Percentiles rank a stretch among this genome's conserved stretches.
Conservation (phyloP, 2,329 filamentous ascomycete genomes). For the Basipetospora sp. region DNA sequence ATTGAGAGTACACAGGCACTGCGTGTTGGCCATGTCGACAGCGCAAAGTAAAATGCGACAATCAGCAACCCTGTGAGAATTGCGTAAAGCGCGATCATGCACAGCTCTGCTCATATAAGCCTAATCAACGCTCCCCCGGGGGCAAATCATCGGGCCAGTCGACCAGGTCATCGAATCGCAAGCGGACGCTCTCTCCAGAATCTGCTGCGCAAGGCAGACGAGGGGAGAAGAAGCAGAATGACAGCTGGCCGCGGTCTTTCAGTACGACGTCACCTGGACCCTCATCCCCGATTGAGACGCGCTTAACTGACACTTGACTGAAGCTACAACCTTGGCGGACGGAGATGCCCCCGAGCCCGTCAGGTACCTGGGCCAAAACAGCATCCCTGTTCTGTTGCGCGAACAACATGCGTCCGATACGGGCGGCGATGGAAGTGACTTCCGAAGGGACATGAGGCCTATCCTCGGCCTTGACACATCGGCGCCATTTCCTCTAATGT, state of each 20-base stretch:
- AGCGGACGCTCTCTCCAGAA: conserved; percentile 30
- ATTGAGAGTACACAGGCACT: conserved; percentile 28
- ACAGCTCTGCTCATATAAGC: conserved; percentile 52
- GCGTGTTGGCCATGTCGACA: conserved; percentile 55
- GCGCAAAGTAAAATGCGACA: conserved; percentile 56
- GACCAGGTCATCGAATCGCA: conserved; percentile 14
- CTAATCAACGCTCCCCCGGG: conserved; percentile 29
- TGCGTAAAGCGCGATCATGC: conserved; percentile 52
- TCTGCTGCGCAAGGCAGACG: neutral
- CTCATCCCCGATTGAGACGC: neutral
- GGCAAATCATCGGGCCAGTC: conserved; percentile 13
- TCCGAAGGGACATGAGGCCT: conserved; percentile 50
- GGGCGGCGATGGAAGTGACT: conserved; percentile 38
- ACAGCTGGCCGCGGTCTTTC: conserved; percentile 28
- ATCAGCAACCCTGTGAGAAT: conserved; percentile 54
- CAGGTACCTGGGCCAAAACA: conserved; percentile 52
- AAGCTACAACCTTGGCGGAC: conserved; percentile 29
- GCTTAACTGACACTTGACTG: neutral
- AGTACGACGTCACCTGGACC: conserved; percentile 14
- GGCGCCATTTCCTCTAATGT: conserved; percentile 54
- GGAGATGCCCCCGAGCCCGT: conserved; percentile 39
- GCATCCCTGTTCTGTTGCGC: conserved; percentile 49
- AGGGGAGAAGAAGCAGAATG: conserved; percentile 7
- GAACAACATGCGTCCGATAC: conserved; percentile 41
- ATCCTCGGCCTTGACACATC: conserved; percentile 52